Evolutionary conservation across 371 early-diverging fungal species (phyloP).

Genomic region (Actinomortierella ambigua): DNA sequence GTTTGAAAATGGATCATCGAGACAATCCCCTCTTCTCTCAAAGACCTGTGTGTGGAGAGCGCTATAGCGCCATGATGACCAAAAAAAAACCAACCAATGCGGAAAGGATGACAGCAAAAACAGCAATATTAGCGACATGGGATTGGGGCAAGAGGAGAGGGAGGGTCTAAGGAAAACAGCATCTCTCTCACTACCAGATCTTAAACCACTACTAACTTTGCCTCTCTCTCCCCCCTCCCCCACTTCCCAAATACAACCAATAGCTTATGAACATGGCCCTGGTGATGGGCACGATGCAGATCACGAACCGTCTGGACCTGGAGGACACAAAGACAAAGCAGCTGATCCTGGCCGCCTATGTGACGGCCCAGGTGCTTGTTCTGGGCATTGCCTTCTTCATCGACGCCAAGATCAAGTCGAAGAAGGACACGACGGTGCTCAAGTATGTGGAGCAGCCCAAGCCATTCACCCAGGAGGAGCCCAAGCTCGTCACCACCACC

Average conservation of each 20-base stretch:
- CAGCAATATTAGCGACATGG: no score
- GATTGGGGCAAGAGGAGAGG: no score
- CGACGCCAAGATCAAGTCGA: slow-evolving; percentile 59
- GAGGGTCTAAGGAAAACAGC: no score
- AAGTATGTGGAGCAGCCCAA: slow-evolving; percentile 64
- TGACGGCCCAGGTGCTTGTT: slow-evolving; percentile 65
- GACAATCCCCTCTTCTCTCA: no score
- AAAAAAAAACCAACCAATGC: no score
- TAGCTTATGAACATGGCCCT: slow-evolving; percentile 68
- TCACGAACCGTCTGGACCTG: slow-evolving; percentile 71
- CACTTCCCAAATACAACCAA: no score
- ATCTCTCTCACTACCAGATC: neutral
- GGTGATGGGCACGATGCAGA: slow-evolving; percentile 72
- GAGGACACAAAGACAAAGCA: slow-evolving; percentile 66
- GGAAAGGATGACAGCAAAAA: no score
- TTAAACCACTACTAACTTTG: neutral
- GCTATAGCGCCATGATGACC: no score
- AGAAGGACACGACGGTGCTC: slow-evolving; percentile 77
- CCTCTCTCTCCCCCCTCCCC: neutral
- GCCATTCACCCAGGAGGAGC: slow-evolving; percentile 48
- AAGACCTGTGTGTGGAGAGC: no score
- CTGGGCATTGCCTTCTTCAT: slow-evolving; percentile 60
- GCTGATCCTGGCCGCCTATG: slow-evolving; percentile 70
- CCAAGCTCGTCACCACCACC: slow-evolving; percentile 66
- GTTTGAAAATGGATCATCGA: no score